Evolutionary conservation across 345 rosid species (phyloP).

Genomic region (Aquilaria malaccensis): DNA sequence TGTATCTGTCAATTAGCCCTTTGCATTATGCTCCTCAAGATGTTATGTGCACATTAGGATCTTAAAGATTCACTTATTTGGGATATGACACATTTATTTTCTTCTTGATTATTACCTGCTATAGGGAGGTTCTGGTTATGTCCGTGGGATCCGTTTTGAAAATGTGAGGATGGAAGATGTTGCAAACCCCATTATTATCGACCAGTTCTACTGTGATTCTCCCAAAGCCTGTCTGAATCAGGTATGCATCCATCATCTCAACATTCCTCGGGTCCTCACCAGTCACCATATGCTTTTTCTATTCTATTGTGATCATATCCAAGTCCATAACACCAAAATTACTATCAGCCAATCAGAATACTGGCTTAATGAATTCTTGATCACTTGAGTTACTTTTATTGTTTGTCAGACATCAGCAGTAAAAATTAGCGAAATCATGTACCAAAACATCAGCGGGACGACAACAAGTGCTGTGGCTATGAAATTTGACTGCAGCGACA

Average conservation of each 20-base stretch:
- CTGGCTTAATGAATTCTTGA: neutral
- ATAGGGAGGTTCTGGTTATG: slow-evolving; percentile 94
- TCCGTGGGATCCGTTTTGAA: slow-evolving; percentile 70
- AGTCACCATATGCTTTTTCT: too few species aligned
- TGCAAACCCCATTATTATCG: slow-evolving; percentile 82
- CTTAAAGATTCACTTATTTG: slow-evolving; percentile 1
- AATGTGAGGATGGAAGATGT: slow-evolving; percentile 80
- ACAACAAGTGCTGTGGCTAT: slow-evolving; percentile 69
- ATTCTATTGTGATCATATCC: neutral
- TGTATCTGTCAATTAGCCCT: too few species aligned
- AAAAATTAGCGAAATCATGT: slow-evolving; percentile 71
- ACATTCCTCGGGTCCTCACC: neutral
- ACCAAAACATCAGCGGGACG: slow-evolving; percentile 78
- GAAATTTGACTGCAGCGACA: slow-evolving; percentile 87
- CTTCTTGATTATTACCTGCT: slow-evolving; percentile 4
- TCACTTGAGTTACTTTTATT: neutral
- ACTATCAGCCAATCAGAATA: slow-evolving; percentile 7
- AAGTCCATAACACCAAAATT: neutral
- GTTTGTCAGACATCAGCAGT: slow-evolving; percentile 78
- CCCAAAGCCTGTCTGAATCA: slow-evolving; percentile 71
- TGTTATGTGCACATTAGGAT: neutral
- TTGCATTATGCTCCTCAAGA: too few species aligned
- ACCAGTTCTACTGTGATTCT: slow-evolving; percentile 97
- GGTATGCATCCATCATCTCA: slow-evolving; percentile 29
- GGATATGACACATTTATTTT: slow-evolving; percentile 2